Conservation (phyloP, 441 rosid genomes). For the Manihot esculenta region DNA sequence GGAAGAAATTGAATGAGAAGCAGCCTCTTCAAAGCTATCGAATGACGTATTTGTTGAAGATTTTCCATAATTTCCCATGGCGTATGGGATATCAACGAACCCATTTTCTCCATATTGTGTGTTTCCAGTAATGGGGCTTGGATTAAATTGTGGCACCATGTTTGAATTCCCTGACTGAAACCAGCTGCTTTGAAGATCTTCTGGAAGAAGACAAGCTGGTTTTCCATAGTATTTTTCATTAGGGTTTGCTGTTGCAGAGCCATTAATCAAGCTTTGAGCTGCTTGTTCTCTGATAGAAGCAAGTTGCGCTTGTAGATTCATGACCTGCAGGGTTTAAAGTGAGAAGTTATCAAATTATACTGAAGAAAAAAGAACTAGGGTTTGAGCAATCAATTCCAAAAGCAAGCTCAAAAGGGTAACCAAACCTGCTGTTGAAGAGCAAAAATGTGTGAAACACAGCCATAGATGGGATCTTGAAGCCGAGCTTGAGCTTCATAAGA, state of each 20-base stretch:
- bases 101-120: conserved; percentile 28
- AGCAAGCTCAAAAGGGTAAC: conserved; percentile 1
- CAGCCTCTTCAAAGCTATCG: conserved; percentile 45
- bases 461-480: conserved; percentile 91
- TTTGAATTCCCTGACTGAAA: conserved; percentile 35
- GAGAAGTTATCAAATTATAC: no score
- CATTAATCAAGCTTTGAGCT: conserved; percentile 45
- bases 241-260: conserved; percentile 45
- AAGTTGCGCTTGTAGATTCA: conserved; percentile 79
- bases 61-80: conserved; percentile 38
- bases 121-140: conserved; percentile 18
- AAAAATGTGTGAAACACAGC: conserved; percentile 92
- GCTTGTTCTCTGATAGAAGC: conserved; percentile 78
- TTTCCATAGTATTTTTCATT: conserved; percentile 34
- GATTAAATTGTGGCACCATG: conserved; percentile 29
- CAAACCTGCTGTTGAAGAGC: conserved; percentile 93
- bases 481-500: conserved; percentile 96
- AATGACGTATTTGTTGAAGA: conserved; percentile 36
- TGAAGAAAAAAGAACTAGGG: conserved; percentile 17
- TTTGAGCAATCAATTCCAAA: conserved; percentile 19
- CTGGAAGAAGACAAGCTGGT: conserved; percentile 31
- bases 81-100: conserved; percentile 34
- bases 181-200: conserved; percentile 41
- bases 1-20: conserved; percentile 22
- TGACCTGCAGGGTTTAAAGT: conserved; percentile 48